Evolutionary conservation across 345 rosid genomes (phyloP).

Genomic region (Camelina sativa): DNA sequence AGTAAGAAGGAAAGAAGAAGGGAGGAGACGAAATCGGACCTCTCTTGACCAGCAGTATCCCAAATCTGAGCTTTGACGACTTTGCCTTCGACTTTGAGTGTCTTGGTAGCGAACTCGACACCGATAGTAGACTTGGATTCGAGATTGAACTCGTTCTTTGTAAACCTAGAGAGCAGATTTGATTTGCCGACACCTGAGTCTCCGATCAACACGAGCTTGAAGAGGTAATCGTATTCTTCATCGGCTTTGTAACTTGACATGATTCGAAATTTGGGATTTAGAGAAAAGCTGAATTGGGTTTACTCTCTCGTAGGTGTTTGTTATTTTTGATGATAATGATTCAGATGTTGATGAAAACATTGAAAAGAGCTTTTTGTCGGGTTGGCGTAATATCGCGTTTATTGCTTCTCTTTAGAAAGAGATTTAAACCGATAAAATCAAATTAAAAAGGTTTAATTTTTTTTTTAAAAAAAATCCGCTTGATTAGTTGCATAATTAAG

Average conservation of each 20-base stretch:
- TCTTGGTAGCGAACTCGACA: constrained; percentile 49
- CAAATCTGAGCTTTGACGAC: constrained; percentile 51
- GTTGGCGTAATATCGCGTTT: constrained; percentile 4
- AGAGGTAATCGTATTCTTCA: constrained; percentile 48
- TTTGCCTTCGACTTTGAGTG: constrained; percentile 34
- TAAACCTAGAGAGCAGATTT: constrained; percentile 45
- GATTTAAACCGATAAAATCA: not conserved
- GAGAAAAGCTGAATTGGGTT: not conserved
- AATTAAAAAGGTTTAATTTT: not conserved
- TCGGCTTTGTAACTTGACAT: constrained; percentile 44
- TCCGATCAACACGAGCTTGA: constrained; percentile 49
- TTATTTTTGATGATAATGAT: constrained; percentile 28
- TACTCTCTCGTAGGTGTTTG: not conserved
- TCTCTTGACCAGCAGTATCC: constrained; percentile 51
- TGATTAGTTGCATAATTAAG: not conserved
- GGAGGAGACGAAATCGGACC: constrained; percentile 20
- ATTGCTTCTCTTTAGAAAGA: not conserved
- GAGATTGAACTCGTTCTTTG: constrained; percentile 48
- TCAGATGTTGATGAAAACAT: constrained; percentile 11
- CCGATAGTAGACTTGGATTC: constrained; percentile 48
- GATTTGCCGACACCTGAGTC: constrained; percentile 49
- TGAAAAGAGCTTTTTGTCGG: constrained; percentile 27
- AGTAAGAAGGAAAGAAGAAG: not conserved
- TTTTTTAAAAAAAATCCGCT: constrained; percentile 4
- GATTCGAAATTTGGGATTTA: constrained; percentile 1